phyloP scores from a whole-genome alignment of 129 eudicot genomes.

The Lactuca sativa region DNA sequence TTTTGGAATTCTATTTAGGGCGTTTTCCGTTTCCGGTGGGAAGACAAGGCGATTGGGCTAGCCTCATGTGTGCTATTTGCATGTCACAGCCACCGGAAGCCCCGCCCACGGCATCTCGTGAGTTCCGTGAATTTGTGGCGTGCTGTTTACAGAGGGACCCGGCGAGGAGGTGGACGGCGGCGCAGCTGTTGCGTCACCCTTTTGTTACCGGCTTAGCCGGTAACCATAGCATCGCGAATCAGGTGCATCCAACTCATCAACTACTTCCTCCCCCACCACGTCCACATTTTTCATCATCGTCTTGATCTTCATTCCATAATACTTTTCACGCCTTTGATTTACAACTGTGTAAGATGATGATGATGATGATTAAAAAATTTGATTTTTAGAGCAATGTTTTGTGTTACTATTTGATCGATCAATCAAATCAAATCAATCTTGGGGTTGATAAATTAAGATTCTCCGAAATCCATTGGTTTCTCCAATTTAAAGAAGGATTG shows the following conservation, averaged over 20 bases:
- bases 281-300: neutral
- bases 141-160: constrained; percentile 82
- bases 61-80: constrained; percentile 76
- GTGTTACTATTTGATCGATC: neutral
- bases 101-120: constrained; percentile 57
- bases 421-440: neutral
- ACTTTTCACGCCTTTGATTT: neutral
- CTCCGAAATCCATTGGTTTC: neutral
- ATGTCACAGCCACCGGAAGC: constrained; percentile 78
- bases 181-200: constrained; percentile 47
- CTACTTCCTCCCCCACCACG: constrained; percentile 49
- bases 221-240: constrained; percentile 7
- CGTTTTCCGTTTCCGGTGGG: constrained; percentile 64
- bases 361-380: too few relatives aligned
- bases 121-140: constrained; percentile 59
- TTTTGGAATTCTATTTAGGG: constrained; percentile 70
- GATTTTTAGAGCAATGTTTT: neutral
- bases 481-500: neutral
- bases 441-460: neutral
- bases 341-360: neutral
- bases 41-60: constrained; percentile 77
- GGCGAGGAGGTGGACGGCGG: constrained; percentile 62
- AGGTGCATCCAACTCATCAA: constrained; percentile 46
- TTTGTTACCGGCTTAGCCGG: constrained; percentile 23
- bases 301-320: neutral